phyloP scores from a whole-genome alignment of 2,329 filamentous ascomycete genomes.

The Plenodomus lindquistii region DNA sequence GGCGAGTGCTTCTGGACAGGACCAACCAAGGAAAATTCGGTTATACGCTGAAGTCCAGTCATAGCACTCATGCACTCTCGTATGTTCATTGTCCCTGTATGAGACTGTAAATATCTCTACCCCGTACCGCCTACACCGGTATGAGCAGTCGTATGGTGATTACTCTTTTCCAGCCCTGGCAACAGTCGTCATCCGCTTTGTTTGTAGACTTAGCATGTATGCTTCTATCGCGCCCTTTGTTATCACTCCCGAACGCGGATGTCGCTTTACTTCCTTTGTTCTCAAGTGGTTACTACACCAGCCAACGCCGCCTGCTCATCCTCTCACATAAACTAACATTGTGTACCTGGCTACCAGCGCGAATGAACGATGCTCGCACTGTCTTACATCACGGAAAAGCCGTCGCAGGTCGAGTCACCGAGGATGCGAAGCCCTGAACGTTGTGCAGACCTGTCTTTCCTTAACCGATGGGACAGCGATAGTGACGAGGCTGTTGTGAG shows the following conservation, averaged over 20 bases:
- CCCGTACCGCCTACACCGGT: too few species aligned
- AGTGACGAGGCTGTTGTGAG: background rate
- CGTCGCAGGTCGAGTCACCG: background rate
- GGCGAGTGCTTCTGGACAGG: background rate
- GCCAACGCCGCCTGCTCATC: too few species aligned
- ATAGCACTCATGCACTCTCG: too few species aligned
- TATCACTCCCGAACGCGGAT: background rate
- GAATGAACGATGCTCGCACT: background rate
- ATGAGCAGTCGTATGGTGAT: too few species aligned
- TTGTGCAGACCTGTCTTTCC: background rate
- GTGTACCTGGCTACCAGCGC: background rate
- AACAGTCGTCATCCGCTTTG: background rate
- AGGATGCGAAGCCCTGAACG: background rate
- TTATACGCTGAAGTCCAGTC: background rate
- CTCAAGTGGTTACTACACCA: background rate
- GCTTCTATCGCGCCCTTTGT: background rate
- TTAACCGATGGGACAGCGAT: background rate
- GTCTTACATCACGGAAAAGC: background rate
- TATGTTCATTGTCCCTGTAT: too few species aligned
- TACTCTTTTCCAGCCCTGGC: background rate
- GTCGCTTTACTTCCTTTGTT: background rate
- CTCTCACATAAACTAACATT: background rate
- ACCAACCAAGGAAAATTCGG: background rate
- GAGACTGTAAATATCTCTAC: too few species aligned
- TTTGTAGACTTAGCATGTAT: background rate